Base-by-base conservation (phyloP, 1,284 basidiomycete species). In the Sphagnurus paluster region DNA sequence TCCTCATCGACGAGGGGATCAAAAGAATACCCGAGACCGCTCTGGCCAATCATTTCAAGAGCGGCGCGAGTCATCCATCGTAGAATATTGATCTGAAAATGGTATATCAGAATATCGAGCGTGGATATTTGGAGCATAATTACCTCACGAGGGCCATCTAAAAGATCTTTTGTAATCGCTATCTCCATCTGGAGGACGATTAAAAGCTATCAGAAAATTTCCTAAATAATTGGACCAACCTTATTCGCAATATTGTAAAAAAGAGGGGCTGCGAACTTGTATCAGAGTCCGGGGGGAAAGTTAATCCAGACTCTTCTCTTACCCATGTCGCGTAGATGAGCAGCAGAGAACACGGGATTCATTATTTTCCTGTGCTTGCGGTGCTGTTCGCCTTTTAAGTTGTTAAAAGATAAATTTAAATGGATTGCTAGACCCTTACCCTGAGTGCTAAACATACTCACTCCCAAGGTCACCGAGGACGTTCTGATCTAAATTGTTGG, bases 321-420 rank as follows among this genome's bases (percentile, higher is more conserved):
- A 60, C 58, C 42, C 59, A 75, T 62, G 8, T 59, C 52, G 2
- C 70, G 70, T 55, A 77, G 66, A 39, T 76, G 71, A 2, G 61
- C 58, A 3, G 62, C 63, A 1, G 72, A 73, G 54, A 79, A 79
- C 0, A 71, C 70, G 0, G 74, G 75, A 44, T 70, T 73, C 20
- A 79, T 57, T 56, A 77, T 65, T 53, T 75, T 75, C 4, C 74
- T 63, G 47, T 76, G 72, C 43, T 64, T 69, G 35, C 60, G 62
- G 52, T 76, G 74, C 17, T 67, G 64, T 20, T 70, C 61, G 0
- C 72, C 73, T 76, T 28, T 26, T 10, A 16, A 17, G 23, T n/a
- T 14, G n/a, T n/a, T 8, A 25, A 14, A 13, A n/a, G 9, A 11
- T 20, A 11, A 24, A 23, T 3, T 14, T 14, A 7, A 30, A 19